Conservation (phyloP, 2,329 filamentous ascomycete genomes). For the Grosmannia serpens region DNA sequence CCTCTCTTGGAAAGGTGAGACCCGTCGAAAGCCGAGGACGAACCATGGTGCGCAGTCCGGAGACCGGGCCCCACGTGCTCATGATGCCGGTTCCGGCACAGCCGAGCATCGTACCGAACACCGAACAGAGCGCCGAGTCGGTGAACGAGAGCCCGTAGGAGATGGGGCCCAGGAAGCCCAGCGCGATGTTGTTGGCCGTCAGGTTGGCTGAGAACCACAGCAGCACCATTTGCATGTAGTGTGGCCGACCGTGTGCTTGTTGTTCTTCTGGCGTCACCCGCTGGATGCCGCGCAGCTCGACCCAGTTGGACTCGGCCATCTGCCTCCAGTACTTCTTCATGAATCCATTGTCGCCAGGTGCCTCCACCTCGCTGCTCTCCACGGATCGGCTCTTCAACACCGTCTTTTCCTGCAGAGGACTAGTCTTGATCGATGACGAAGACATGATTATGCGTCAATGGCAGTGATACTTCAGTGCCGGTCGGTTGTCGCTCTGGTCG, state of each 20-base stretch:
- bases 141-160: constrained; percentile 19
- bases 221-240: constrained; percentile 26
- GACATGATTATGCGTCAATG: neutral
- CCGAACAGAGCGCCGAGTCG: constrained; percentile 15
- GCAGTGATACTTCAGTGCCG: neutral
- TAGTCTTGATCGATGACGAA: neutral
- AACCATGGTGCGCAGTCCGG: constrained; percentile 11
- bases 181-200: constrained; percentile 28
- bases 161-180: constrained; percentile 19
- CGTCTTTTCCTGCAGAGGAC: neutral
- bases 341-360: neutral
- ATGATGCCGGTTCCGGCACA: constrained; percentile 8
- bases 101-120: constrained; percentile 7
- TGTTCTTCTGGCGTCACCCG: constrained; percentile 20
- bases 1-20: neutral
- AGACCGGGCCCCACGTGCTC: constrained; percentile 4
- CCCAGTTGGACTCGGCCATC: neutral
- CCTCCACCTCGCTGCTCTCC: neutral
- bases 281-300: constrained; percentile 4
- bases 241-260: constrained; percentile 15
- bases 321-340: neutral
- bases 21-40: neutral
- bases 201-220: constrained; percentile 34
- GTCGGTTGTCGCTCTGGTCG: neutral
- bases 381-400: neutral